A percentile compares a stretch with the other conserved stretches of the same genome.
phyloP scores from a whole-genome alignment of 208 protist genomes.

The Leishmania arabica region DNA sequence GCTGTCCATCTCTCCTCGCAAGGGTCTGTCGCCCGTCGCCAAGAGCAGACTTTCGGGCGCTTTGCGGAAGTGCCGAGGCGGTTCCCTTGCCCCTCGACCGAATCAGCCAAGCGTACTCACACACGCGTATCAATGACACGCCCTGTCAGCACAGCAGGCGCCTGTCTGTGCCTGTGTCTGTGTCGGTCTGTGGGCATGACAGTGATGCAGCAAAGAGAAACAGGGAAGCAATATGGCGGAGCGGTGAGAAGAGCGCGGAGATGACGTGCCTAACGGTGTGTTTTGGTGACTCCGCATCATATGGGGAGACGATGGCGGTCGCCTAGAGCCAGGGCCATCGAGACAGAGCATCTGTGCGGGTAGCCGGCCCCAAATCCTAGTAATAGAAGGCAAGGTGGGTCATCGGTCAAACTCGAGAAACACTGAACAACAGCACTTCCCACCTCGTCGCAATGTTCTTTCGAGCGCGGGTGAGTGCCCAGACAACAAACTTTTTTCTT shows the following conservation, averaged over 20 bases:
- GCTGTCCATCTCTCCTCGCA: not conserved
- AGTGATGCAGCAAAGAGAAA: not conserved
- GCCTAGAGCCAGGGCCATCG: not conserved
- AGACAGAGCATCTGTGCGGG: not conserved
- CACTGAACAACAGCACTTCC: not conserved
- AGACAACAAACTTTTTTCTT: not conserved
- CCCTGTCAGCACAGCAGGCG: not conserved
- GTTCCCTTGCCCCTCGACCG: not conserved
- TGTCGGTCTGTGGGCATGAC: not conserved
- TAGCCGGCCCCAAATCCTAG: not conserved
- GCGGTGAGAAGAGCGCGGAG: not conserved
- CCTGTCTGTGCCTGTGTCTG: not conserved
- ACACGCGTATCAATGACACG: not conserved
- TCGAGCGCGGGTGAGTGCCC: not conserved
- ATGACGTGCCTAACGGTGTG: not conserved
- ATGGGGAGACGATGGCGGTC: not conserved
- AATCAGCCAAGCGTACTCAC: not conserved
- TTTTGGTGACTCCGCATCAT: not conserved
- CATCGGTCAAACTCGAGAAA: not conserved
- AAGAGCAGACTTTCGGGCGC: not conserved
- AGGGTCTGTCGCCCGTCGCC: not conserved
- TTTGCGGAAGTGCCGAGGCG: not conserved
- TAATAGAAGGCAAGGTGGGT: not conserved
- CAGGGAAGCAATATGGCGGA: not conserved
- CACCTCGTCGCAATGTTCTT: not conserved